Percentiles rank a stretch among this genome's conserved stretches.
Evolutionary conservation across 2,329 filamentous ascomycete genomes (phyloP).

Genomic region (Hymenotorrendiella dingleyae): DNA sequence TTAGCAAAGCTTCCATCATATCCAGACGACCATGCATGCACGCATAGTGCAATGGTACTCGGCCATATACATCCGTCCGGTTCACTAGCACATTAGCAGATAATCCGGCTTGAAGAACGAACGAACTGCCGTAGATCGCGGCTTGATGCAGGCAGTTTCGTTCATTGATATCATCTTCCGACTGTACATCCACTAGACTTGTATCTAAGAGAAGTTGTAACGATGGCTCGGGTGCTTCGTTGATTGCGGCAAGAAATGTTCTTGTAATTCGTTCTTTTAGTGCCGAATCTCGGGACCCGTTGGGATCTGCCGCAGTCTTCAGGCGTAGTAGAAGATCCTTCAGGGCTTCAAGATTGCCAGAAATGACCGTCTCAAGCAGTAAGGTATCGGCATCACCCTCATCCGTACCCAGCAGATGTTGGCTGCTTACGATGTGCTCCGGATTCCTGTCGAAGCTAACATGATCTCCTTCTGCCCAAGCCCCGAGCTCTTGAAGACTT

Average conservation of each 20-base stretch:
- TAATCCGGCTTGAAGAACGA: slow-evolving; percentile 74
- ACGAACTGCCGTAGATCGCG: slow-evolving; percentile 82
- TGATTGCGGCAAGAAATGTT: slow-evolving; percentile 84
- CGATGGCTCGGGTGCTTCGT: slow-evolving; percentile 73
- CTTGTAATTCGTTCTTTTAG: slow-evolving; percentile 74
- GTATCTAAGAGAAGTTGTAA: slow-evolving; percentile 74
- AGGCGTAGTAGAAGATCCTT: slow-evolving; percentile 77
- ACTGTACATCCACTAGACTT: slow-evolving; percentile 78
- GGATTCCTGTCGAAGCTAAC: slow-evolving; percentile 65
- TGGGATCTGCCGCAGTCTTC: slow-evolving; percentile 46
- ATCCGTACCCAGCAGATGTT: slow-evolving; percentile 65
- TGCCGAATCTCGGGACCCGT: slow-evolving; percentile 51
- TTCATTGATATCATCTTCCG: slow-evolving; percentile 96
- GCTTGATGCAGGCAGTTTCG: slow-evolving; percentile 94
- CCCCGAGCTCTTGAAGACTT: slow-evolving; percentile 88
- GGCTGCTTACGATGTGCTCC: slow-evolving; percentile 60
- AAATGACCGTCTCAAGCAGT: slow-evolving; percentile 78
- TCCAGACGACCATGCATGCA: slow-evolving; percentile 88
- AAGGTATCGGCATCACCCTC: slow-evolving; percentile 87
- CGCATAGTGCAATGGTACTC: slow-evolving; percentile 90
- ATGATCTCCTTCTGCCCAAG: slow-evolving; percentile 95
- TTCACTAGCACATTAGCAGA: slow-evolving; percentile 68
- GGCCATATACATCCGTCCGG: slow-evolving; percentile 85
- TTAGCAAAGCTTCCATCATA: slow-evolving; percentile 70
- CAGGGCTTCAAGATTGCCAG: slow-evolving; percentile 71